These are phyloP conservation scores for Phytophthora pluvialis DNA, from an alignment of 352 stramenopile genomes.

Conservation along the genomic window DNA sequence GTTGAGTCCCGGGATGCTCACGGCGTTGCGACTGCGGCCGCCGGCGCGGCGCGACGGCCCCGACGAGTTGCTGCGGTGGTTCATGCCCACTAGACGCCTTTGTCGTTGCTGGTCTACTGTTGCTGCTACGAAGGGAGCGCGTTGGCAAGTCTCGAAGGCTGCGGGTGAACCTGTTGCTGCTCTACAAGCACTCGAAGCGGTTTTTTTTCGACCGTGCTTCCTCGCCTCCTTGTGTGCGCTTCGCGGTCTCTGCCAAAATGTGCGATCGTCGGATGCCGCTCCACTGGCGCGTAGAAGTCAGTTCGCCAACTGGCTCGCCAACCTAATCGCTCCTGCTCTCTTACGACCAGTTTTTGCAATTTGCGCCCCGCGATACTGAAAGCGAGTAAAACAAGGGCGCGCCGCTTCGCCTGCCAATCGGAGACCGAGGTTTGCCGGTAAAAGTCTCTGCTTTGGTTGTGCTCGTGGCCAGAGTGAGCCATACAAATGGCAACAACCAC, in stretches of 20 bases:
- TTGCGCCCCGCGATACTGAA: conserved; percentile 12
- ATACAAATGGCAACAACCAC: conserved; percentile 8
- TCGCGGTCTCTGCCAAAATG: conserved; percentile 45
- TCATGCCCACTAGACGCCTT: conserved; percentile 29
- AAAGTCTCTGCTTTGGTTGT: conserved; percentile 22
- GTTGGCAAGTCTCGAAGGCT: conserved; percentile 28
- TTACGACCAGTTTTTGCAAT: conserved; percentile 17
- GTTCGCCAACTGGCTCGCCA: conserved; percentile 35
- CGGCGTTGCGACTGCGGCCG: conserved; percentile 20
- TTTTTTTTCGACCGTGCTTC: conserved; percentile 30
- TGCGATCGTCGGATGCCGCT: conserved; percentile 35
- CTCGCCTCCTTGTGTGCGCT: conserved; percentile 39
- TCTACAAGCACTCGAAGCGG: conserved; percentile 21
- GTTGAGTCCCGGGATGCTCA: conserved; percentile 59
- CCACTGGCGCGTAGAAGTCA: conserved; percentile 28
- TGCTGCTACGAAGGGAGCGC: conserved; percentile 2
- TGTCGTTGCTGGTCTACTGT: conserved; percentile 1
- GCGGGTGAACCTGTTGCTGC: conserved; percentile 9
- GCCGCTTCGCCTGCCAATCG: conserved; percentile 9
- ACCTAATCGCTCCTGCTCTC: conserved; percentile 36
- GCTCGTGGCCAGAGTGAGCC: conserved; percentile 6
- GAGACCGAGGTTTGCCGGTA: conserved; percentile 1
- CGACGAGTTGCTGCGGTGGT: conserved; percentile 37
- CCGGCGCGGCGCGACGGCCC: conserved; percentile 20
- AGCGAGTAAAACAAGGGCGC: conserved; percentile 4